phyloP scores from a whole-genome alignment of 768 basidiomycete genomes.

The Paxillus rubicundulus region DNA sequence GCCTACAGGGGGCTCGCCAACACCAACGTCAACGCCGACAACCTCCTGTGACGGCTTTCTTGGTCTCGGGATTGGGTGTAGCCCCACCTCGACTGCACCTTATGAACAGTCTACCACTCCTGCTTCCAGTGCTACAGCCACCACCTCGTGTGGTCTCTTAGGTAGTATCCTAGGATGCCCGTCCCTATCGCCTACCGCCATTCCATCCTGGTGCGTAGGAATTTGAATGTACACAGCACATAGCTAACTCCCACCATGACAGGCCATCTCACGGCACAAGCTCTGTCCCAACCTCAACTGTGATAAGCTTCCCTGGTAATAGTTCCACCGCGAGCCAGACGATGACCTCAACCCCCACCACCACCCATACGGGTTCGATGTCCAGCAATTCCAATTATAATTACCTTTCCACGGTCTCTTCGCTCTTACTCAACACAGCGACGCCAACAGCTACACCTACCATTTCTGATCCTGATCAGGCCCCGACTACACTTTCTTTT shows the following conservation, averaged over 20 bases:
- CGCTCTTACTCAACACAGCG: constrained; percentile 31
- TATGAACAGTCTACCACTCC: background rate
- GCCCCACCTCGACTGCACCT: background rate
- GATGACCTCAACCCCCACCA: constrained; percentile 6
- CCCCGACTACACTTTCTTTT: constrained; percentile 28
- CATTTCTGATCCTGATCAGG: constrained; percentile 39
- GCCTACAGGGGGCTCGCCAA: background rate
- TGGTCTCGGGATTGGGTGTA: constrained; percentile 9
- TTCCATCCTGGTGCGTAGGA: constrained; percentile 11
- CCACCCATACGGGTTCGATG: constrained; percentile 14
- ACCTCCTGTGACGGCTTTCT: constrained; percentile 1
- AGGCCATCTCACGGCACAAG: background rate
- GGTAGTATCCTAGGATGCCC: constrained; percentile 17
- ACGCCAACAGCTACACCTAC: constrained; percentile 23
- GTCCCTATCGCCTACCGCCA: constrained; percentile 8
- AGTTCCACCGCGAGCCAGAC: constrained; percentile 7
- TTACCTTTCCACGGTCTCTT: constrained; percentile 34
- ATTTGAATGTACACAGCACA: background rate
- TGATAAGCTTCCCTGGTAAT: constrained; percentile 31
- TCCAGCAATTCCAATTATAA: constrained; percentile 27
- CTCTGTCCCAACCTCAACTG: constrained; percentile 16
- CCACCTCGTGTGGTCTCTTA: constrained; percentile 16
- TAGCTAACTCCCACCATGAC: background rate
- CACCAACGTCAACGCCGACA: constrained; percentile 5
- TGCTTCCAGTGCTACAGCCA: constrained; percentile 1